Conservation (phyloP, 164 flowering plant genomes). For the Magnolia officinalis region DNA sequence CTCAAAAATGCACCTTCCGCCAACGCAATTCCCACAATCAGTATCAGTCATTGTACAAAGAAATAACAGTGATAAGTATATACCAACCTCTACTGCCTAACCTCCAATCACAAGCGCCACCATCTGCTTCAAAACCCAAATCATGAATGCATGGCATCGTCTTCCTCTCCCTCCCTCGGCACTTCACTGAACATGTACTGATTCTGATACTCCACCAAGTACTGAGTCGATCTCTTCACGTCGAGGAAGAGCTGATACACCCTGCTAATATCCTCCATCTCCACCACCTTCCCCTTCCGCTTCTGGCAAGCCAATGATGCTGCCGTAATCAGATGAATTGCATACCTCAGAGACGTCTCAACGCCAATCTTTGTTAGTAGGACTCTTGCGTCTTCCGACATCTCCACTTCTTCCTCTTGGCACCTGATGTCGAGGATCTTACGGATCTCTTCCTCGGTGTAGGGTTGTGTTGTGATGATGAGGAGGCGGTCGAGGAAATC, state of each 20-base stretch:
- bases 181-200: slow-evolving; percentile 83
- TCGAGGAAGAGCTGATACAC: slow-evolving; percentile 80
- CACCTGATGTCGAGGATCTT: slow-evolving; percentile 77
- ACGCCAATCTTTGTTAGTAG: slow-evolving; percentile 48
- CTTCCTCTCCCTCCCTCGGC: slow-evolving; percentile 47
- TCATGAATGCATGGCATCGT: slow-evolving; percentile 46
- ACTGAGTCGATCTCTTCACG: slow-evolving; percentile 85
- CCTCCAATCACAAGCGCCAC: not conserved
- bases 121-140: not conserved
- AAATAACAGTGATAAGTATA: too few species aligned
- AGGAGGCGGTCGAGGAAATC: slow-evolving; percentile 88
- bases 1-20: too few species aligned
- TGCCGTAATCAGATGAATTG: slow-evolving; percentile 80
- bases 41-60: too few species aligned
- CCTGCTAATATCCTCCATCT: slow-evolving; percentile 69
- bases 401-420: slow-evolving; percentile 94
- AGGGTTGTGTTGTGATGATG: slow-evolving; percentile 84
- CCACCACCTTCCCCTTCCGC: slow-evolving; percentile 81
- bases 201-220: slow-evolving; percentile 82
- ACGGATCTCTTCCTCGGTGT: slow-evolving; percentile 69
- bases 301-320: slow-evolving; percentile 84
- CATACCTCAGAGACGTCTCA: slow-evolving; percentile 56
- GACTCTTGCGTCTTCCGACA: slow-evolving; percentile 76
- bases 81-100: too few species aligned
- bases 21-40: too few species aligned